Percentiles rank a stretch among this genome's conserved stretches.
Evolutionary conservation across 208 protist species (phyloP).

Genomic region (Entamoeba invadens): DNA sequence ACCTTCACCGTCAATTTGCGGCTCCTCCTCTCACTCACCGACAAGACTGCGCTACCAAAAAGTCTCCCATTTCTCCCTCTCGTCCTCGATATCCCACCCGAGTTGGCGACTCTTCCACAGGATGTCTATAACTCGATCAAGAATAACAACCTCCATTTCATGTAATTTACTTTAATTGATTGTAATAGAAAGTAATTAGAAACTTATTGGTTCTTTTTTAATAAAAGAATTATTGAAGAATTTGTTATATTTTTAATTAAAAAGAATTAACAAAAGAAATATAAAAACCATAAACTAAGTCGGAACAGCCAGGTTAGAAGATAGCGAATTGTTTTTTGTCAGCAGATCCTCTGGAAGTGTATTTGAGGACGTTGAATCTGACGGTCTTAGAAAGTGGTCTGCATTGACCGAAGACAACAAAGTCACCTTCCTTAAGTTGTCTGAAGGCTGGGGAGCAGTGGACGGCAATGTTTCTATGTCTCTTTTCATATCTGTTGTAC

Average conservation of each 20-base stretch:
- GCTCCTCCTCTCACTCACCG: not conserved
- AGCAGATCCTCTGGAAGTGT: not conserved
- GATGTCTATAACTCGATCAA: not conserved
- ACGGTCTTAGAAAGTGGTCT: constrained; percentile 96
- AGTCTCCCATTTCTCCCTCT: not conserved
- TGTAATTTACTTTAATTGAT: too few species aligned
- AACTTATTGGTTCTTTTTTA: too few species aligned
- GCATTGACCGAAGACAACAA: constrained; percentile 95
- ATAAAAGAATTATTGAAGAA: too few species aligned
- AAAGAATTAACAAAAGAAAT: too few species aligned
- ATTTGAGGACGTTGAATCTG: constrained; percentile 82
- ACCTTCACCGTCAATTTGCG: not conserved
- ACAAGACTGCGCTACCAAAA: not conserved
- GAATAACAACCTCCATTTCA: not conserved
- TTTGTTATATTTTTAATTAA: too few species aligned
- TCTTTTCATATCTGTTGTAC: constrained; percentile 99
- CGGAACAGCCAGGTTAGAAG: too few species aligned
- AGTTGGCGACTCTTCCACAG: not conserved
- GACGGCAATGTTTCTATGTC: constrained; percentile 91
- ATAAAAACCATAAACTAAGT: too few species aligned
- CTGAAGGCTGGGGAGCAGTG: constrained; percentile 90
- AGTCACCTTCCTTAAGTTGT: constrained; percentile 83
- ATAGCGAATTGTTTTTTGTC: not conserved
- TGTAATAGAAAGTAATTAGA: too few species aligned
- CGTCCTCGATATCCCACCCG: not conserved